These are phyloP conservation scores for Heliamphora pulchella DNA, from an alignment of 179 eudicot genomes.

Conservation along the genomic window DNA sequence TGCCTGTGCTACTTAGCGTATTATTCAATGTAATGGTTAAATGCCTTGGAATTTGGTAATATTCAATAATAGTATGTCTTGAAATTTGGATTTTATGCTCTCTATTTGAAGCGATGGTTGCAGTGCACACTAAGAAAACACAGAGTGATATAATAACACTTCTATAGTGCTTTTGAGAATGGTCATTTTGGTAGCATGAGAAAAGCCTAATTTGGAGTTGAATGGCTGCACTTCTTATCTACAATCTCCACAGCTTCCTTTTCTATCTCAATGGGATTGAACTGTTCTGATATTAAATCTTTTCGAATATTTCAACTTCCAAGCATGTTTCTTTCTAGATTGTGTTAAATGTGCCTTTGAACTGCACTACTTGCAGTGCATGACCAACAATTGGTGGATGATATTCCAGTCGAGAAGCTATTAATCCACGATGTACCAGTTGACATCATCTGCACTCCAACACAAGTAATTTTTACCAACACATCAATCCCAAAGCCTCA, in stretches of 20 bases:
- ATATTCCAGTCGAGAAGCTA: constrained; percentile 70
- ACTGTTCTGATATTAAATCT: not conserved
- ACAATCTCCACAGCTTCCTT: not conserved
- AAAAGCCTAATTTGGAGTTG: too few relatives aligned
- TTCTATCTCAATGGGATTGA: not conserved
- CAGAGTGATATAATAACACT: not conserved
- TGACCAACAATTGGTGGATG: constrained; percentile 82
- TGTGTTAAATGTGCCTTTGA: not conserved
- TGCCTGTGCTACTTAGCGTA: not conserved
- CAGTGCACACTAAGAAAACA: not conserved
- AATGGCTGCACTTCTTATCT: too few relatives aligned
- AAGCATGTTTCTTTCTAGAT: not conserved
- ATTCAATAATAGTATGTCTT: too few relatives aligned
- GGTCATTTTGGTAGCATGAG: not conserved
- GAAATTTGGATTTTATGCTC: not conserved
- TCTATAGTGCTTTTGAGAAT: not conserved
- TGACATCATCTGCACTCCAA: constrained; percentile 89
- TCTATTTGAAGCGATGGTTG: too few relatives aligned
- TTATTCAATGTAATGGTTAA: not conserved
- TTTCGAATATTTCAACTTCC: not conserved
- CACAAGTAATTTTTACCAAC: constrained; percentile 69
- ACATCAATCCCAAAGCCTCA: constrained; percentile 79
- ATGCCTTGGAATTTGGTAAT: not conserved
- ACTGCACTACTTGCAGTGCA: constrained; percentile 49
- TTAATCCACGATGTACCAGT: constrained; percentile 87